Conservation (phyloP, 148 eudicot genomes). For the Rhododendron simsii region DNA sequence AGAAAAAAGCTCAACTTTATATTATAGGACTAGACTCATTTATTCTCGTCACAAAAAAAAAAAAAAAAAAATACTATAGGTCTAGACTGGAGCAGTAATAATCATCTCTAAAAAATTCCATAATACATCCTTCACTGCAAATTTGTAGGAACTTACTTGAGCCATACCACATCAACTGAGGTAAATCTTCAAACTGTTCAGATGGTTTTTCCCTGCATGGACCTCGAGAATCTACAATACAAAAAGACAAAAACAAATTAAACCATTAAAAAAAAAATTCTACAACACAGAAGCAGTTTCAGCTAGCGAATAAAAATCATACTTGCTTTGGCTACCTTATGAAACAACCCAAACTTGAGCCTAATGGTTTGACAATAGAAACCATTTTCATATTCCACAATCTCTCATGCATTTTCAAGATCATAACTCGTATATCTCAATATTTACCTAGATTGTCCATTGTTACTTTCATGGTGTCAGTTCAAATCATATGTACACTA, state of each 20-base stretch:
- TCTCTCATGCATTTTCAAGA: background rate
- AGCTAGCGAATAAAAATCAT: background rate
- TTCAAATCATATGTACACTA: background rate
- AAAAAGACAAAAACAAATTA: background rate
- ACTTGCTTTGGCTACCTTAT: background rate
- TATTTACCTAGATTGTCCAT: background rate
- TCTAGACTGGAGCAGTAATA: background rate
- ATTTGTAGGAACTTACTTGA: slow-evolving; percentile 4
- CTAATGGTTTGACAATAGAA: background rate
- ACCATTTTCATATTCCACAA: background rate
- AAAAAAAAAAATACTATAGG: background rate
- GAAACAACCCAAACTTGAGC: background rate
- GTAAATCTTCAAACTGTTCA: slow-evolving; percentile 5
- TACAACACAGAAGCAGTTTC: background rate
- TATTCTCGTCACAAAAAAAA: too few species aligned
- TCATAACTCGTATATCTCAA: background rate
- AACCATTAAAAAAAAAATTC: background rate
- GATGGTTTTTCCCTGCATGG: background rate
- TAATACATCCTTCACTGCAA: background rate
- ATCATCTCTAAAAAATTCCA: background rate
- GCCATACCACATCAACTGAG: slow-evolving; percentile 3
- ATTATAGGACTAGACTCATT: background rate
- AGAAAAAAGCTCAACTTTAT: background rate
- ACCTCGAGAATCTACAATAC: background rate
- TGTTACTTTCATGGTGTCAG: background rate